Percentiles rank a stretch among this genome's conserved stretches.
These are phyloP conservation scores for Phytophthora fragariae DNA, from an alignment of 352 stramenopile genomes.

Conservation along the genomic window DNA sequence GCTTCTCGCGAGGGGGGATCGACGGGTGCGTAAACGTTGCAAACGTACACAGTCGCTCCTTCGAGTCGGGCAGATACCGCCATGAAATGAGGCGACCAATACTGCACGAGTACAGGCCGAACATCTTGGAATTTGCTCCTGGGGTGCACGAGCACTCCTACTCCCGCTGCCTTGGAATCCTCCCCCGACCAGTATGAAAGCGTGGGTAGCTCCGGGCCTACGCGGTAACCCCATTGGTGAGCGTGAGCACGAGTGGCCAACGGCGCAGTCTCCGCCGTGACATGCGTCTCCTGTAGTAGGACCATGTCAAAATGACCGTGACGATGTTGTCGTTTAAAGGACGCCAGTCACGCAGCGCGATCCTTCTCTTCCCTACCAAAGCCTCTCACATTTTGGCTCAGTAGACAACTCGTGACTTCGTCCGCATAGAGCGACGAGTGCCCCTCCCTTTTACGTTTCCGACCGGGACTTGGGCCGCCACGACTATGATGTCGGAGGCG, in stretches of 20 bases:
- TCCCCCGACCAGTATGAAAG: no score
- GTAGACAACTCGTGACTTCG: not conserved
- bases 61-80: no score
- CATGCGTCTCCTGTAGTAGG: not conserved
- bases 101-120: no score
- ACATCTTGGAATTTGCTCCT: no score
- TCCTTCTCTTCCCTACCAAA: not conserved
- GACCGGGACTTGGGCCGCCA: not conserved
- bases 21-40: no score
- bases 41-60: no score
- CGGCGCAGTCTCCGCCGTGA: not conserved
- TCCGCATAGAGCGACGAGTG: not conserved
- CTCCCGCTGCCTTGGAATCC: no score
- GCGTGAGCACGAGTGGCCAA: not conserved
- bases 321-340: not conserved
- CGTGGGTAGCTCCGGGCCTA: not conserved
- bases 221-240: not conserved
- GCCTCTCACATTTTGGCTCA: not conserved
- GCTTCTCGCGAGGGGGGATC: no score
- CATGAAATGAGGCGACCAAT: no score
- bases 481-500: not conserved
- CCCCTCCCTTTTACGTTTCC: not conserved
- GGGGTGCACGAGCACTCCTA: no score
- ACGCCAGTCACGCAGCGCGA: not conserved
- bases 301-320: not conserved